Evolutionary conservation across 768 basidiomycete genomes (phyloP), one percentile per base, ranked within the genome.

Genomic region (Russula virescens): DNA sequence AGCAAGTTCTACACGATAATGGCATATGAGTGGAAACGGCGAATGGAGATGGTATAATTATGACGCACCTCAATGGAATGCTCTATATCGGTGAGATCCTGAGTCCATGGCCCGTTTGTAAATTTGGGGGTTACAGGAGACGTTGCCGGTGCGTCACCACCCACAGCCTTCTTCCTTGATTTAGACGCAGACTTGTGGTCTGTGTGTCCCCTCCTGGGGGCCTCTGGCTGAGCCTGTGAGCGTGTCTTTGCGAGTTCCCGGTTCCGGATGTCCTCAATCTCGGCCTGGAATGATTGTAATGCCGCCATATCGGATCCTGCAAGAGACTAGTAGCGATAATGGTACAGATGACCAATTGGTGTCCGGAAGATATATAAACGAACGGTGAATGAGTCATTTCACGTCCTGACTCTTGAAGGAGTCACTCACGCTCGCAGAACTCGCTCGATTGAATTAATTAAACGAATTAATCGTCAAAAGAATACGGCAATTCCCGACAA

Each of bases 251-350:
- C 75, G 49, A 83, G 75, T 73, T 90, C 88, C 54, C 85, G 82
- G 67, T 81, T 77, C 61, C 84, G 83, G 69, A 91, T 87, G 66
- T 88, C 83, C 64, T 91, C 85, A 64, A 91, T 92, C 74, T 90
- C 88, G 68, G 74, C 80, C 73, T 92, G 89, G 68, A 87, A 86
- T 18, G 79, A 80, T 43, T 82, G 80, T 67, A 86, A 73, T 58
- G 76, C 82, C 23, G 64, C 49, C 66, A 67, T 67, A n/a, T 14
- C 14, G n/a, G 63, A 54, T 23, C 25, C 25, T 60, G 54, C 13
- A 19, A 18, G 43, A 34, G 25, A 31, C 31, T 31, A 31, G 31
- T 31, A 31, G 34, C 16, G 19, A 38, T 43, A 46, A 35, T 19
- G 28, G 56, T 59, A 51, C 53, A 51, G 13, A 11, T 38, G 38